Evolutionary conservation across 441 rosid genomes (phyloP).

Genomic region (Gossypium gossypioides): DNA sequence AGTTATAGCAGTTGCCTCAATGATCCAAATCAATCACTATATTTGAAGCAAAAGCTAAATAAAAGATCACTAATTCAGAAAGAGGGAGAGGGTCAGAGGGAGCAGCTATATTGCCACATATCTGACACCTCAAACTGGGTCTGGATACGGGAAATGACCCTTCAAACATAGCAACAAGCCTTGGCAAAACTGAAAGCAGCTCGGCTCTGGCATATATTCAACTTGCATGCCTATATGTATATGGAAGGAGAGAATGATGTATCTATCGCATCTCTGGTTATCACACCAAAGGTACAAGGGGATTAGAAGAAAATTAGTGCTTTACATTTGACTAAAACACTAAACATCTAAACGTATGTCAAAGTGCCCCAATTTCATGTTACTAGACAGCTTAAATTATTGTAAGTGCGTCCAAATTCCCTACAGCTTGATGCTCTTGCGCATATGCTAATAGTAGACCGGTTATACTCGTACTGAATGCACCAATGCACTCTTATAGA

Average conservation of each 20-base stretch:
- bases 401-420: background rate
- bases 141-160: background rate
- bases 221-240: background rate
- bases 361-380: background rate
- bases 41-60: background rate
- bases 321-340: background rate
- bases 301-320: background rate
- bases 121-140: background rate
- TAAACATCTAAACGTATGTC: background rate
- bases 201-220: background rate
- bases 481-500: background rate
- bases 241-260: background rate
- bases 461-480: background rate
- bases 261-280: background rate
- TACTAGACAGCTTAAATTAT: background rate
- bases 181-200: background rate
- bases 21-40: background rate
- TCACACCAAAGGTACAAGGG: background rate
- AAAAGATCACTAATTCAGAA: background rate
- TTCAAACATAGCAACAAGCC: background rate
- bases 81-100: background rate
- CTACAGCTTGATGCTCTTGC: background rate
- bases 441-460: background rate
- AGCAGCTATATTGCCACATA: background rate
- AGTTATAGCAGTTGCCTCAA: background rate